Evolutionary conservation across 2,329 filamentous ascomycete genomes (phyloP).

Genomic region (Erysiphe pisi): DNA sequence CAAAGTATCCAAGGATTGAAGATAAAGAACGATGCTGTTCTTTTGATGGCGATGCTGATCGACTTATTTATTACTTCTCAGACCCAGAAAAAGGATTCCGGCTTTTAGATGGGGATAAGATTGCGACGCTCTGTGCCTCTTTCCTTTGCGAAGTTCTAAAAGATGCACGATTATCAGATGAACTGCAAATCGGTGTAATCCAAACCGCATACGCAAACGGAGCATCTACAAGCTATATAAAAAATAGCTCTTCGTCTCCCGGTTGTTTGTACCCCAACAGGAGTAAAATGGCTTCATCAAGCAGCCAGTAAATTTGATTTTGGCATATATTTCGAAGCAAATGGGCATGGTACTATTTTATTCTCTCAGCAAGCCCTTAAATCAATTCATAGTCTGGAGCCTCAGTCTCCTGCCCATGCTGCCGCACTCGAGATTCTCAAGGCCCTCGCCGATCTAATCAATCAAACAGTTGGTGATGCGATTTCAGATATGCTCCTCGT

Average conservation of each 20-base stretch:
- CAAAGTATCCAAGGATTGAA: conserved; percentile 66
- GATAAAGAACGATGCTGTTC: conserved; percentile 74
- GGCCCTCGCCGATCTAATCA: conserved; percentile 82
- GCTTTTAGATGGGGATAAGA: conserved; percentile 91
- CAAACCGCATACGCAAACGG: conserved; percentile 98
- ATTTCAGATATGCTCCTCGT: conserved; percentile 93
- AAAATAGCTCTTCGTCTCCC: conserved; percentile 78
- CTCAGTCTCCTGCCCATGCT: conserved; percentile 83
- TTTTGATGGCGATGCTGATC: conserved; percentile 89
- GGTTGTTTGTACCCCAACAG: conserved; percentile 85
- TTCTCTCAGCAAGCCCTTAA: conserved; percentile 78
- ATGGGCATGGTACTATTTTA: conserved; percentile 91
- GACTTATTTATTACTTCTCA: conserved; percentile 88
- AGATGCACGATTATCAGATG: conserved; percentile 64
- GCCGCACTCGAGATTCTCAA: conserved; percentile 75
- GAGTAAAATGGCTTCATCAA: conserved; percentile 95
- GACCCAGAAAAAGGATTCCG: conserved; percentile 75
- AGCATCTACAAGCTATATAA: conserved; percentile 82
- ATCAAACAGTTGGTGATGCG: conserved; percentile 95
- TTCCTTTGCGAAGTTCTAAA: conserved; percentile 85
- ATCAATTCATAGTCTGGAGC: conserved; percentile 65
- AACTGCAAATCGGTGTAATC: conserved; percentile 83
- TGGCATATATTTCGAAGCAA: conserved; percentile 97
- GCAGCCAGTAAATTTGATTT: conserved; percentile 92
- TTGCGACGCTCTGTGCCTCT: conserved; percentile 83